Evolutionary conservation across 352 stramenopile species (phyloP).

Genomic region (Stramenopiles sp.): DNA sequence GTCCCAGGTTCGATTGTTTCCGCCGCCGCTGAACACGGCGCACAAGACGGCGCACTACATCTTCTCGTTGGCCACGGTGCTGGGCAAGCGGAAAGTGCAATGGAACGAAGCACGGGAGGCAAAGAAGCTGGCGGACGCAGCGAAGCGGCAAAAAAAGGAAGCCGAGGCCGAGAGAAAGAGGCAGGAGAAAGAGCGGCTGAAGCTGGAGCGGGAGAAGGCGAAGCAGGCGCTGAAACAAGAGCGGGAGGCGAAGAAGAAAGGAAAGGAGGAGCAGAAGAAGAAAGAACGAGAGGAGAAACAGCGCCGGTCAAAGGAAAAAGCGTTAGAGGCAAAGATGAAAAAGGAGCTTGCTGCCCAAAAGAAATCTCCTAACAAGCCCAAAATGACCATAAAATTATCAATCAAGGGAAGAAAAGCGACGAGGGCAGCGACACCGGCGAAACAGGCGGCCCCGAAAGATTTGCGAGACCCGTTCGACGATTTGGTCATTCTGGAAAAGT

Average conservation of each 20-base stretch:
- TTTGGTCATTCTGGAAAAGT: neutral
- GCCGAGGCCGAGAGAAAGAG: neutral
- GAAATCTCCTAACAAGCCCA: neutral
- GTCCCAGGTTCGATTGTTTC: neutral
- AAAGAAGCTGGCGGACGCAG: neutral
- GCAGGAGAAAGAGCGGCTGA: neutral
- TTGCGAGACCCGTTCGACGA: too few species aligned
- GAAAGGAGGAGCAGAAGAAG: neutral
- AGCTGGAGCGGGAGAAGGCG: neutral
- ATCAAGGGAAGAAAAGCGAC: neutral
- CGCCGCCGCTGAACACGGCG: neutral
- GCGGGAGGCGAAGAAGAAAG: neutral
- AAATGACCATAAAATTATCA: neutral
- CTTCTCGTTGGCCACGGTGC: neutral
- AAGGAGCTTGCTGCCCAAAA: neutral
- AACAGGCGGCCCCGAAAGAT: too few species aligned
- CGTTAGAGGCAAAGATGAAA: neutral
- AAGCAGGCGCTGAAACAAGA: neutral
- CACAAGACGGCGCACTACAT: neutral
- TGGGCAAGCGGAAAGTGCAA: neutral
- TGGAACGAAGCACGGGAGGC: neutral
- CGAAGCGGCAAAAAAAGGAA: neutral
- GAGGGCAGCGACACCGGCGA: too few species aligned
- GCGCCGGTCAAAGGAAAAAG: neutral
- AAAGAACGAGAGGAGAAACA: neutral